Evolutionary conservation across 164 flowering plant genomes (phyloP).

Genomic region (Macadamia tetraphylla): DNA sequence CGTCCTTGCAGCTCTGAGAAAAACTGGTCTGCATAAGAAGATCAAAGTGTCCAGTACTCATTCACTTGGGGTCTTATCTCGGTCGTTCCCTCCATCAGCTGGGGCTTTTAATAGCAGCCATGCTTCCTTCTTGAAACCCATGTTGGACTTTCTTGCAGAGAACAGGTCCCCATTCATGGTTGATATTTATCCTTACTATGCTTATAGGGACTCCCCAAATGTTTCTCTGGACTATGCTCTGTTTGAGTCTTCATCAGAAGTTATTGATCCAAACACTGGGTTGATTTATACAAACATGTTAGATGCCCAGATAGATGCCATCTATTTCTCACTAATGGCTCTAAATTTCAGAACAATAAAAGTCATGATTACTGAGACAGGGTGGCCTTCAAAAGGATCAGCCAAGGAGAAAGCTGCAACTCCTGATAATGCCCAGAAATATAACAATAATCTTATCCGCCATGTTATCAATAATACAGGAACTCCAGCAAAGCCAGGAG

Average conservation of each 20-base stretch:
- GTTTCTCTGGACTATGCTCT: slow-evolving; percentile 83
- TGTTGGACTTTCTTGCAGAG: slow-evolving; percentile 85
- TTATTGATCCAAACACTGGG: slow-evolving; percentile 91
- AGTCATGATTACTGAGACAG: slow-evolving; percentile 90
- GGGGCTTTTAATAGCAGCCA: slow-evolving; percentile 74
- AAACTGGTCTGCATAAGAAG: slow-evolving; percentile 63
- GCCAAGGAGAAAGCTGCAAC: slow-evolving; percentile 85
- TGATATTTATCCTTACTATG: slow-evolving; percentile 86
- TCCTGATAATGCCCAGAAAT: slow-evolving; percentile 85
- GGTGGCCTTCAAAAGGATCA: slow-evolving; percentile 97
- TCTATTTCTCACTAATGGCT: slow-evolving; percentile 69
- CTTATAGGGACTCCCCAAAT: slow-evolving; percentile 59
- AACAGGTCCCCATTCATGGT: slow-evolving; percentile 91
- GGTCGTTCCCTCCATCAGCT: slow-evolving; percentile 97
- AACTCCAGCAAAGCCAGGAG: slow-evolving; percentile 81
- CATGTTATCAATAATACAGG: slow-evolving; percentile 73
- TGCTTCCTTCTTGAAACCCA: slow-evolving; percentile 66
- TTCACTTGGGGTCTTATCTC: slow-evolving; percentile 78
- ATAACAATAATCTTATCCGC: slow-evolving; percentile 79
- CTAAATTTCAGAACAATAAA: slow-evolving; percentile 66
- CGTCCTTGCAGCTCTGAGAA: slow-evolving; percentile 57
- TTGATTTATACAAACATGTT: slow-evolving; percentile 86
- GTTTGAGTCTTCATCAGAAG: slow-evolving; percentile 69
- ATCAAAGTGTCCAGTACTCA: slow-evolving; percentile 84
- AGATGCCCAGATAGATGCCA: slow-evolving; percentile 92